A percentile compares a stretch with the other conserved stretches of the same genome.
These are phyloP conservation scores for Claviceps citrina DNA, from an alignment of 2,329 filamentous ascomycete genomes.

Conservation along the genomic window DNA sequence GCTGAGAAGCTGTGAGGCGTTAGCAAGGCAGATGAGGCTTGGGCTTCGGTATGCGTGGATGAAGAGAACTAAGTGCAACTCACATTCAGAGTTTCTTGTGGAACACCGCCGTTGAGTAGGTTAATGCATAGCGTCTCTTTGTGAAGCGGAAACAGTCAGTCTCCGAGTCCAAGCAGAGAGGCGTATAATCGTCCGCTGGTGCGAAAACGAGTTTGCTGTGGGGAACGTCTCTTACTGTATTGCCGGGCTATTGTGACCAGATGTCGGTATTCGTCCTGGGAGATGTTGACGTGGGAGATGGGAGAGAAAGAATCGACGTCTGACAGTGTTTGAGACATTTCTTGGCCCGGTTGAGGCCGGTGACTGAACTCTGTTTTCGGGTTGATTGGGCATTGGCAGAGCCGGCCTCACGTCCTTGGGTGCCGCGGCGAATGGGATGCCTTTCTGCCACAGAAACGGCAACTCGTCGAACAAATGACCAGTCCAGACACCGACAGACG, in stretches of 20 bases:
- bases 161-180: not conserved
- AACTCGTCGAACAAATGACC: not conserved
- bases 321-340: not conserved
- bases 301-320: not conserved
- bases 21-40: not conserved
- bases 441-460: not conserved
- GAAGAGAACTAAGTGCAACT: not conserved
- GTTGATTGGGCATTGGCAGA: not conserved
- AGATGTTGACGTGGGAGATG: not conserved
- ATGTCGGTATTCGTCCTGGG: conserved; percentile 1
- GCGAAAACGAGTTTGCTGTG: not conserved
- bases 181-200: too few species aligned
- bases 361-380: not conserved
- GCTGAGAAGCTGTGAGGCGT: conserved; percentile 2
- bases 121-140: conserved; percentile 2
- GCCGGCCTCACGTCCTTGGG: not conserved
- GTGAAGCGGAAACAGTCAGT: not conserved
- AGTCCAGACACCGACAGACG: not conserved
- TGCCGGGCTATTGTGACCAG: conserved; percentile 1
- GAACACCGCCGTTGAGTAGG: conserved; percentile 1
- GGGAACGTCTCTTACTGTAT: conserved; percentile 1
- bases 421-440: not conserved
- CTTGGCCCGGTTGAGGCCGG: not conserved
- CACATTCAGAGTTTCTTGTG: conserved; percentile 3
- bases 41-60: not conserved